phyloP scores from a whole-genome alignment of 1,284 basidiomycete genomes.

The Cutaneotrichosporon sp. region DNA sequence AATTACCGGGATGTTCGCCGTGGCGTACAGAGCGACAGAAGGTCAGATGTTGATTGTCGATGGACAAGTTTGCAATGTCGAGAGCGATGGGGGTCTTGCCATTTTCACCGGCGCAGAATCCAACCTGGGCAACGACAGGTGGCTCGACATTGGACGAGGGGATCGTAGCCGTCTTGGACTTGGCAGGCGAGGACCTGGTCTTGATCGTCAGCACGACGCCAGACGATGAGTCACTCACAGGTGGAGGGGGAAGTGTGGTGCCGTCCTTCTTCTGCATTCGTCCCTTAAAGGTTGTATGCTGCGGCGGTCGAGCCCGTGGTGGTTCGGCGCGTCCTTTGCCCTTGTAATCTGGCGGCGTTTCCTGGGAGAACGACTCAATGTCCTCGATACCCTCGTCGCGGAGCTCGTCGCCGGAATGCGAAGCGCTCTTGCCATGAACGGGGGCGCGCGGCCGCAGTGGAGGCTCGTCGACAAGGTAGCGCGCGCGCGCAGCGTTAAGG shows the following conservation, averaged over 20 bases:
- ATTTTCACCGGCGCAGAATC: not conserved
- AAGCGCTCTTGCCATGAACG: not conserved
- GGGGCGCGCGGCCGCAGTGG: not conserved
- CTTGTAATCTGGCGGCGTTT: not conserved
- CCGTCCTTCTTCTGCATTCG: constrained; percentile 7
- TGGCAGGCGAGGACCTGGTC: too few relatives aligned
- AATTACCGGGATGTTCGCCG: too few relatives aligned
- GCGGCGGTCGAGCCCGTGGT: not conserved
- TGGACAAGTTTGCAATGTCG: not conserved
- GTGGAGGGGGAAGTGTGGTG: not conserved
- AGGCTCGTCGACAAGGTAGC: too few relatives aligned
- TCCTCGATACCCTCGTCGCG: not conserved
- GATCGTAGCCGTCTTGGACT: too few relatives aligned
- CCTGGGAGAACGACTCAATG: not conserved
- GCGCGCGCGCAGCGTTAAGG: too few relatives aligned
- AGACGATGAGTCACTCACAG: not conserved
- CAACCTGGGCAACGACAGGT: too few relatives aligned
- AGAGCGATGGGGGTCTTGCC: not conserved
- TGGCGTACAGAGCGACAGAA: too few relatives aligned
- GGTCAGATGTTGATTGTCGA: too few relatives aligned
- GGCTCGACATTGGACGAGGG: too few relatives aligned
- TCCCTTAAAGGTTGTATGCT: not conserved
- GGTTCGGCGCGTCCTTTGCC: not conserved
- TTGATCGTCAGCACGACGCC: too few relatives aligned
- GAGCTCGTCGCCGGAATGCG: not conserved